These are phyloP conservation scores for Plasmodium relictum DNA, from an alignment of 169 alveolate genomes.

Conservation along the genomic window DNA sequence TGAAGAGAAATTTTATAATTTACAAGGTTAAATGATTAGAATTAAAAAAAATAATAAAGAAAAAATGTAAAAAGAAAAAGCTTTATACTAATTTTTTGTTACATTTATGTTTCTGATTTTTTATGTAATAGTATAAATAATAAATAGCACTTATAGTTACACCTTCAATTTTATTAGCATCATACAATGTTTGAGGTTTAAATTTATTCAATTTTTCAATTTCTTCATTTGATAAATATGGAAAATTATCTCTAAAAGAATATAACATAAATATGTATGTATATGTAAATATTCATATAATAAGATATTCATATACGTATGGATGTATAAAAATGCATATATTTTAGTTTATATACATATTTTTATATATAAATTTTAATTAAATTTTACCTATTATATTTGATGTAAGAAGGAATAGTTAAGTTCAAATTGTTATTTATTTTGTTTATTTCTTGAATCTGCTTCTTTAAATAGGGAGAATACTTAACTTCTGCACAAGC, in stretches of 20 bases:
- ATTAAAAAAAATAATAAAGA: background rate
- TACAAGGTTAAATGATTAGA: too few relatives aligned
- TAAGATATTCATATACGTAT: background rate
- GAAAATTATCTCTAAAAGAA: slow-evolving; percentile 37
- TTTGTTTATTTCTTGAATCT: slow-evolving; percentile 77
- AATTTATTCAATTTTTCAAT: slow-evolving; percentile 81
- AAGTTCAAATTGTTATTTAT: slow-evolving; percentile 77
- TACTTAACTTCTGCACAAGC: slow-evolving; percentile 85
- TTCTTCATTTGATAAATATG: slow-evolving; percentile 86
- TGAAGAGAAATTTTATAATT: too few relatives aligned
- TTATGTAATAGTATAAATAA: slow-evolving; percentile 64
- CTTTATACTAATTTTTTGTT: background rate
- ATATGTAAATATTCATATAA: background rate
- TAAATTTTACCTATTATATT: slow-evolving; percentile 79
- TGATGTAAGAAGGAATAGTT: slow-evolving; percentile 75
- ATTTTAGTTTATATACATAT: background rate
- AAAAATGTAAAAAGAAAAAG: background rate
- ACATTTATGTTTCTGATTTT: slow-evolving; percentile 17
- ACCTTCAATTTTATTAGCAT: slow-evolving; percentile 84
- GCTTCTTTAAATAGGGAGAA: slow-evolving; percentile 79
- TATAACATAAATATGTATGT: background rate
- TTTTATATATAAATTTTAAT: background rate
- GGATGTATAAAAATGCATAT: background rate
- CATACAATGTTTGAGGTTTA: slow-evolving; percentile 83
- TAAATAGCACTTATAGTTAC: slow-evolving; percentile 79